These are phyloP conservation scores for Aspergillus indologenus DNA, from an alignment of 495 filamentous ascomycete genomes.

Conservation along the genomic window DNA sequence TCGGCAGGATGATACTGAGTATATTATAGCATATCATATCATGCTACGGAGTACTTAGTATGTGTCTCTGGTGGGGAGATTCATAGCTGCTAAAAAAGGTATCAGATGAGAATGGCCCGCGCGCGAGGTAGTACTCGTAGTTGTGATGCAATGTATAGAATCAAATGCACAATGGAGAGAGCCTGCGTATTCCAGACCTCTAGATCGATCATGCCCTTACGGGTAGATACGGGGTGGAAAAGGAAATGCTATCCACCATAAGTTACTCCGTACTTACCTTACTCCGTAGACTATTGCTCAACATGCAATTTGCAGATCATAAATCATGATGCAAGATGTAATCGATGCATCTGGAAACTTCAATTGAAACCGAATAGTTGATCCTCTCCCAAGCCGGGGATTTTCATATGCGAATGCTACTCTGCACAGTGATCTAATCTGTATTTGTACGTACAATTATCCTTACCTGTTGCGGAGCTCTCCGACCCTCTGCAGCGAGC, in stretches of 20 bases:
- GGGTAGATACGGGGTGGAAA: background rate
- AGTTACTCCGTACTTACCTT: background rate
- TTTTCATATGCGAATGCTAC: background rate
- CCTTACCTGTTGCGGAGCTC: background rate
- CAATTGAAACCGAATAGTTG: background rate
- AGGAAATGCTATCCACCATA: background rate
- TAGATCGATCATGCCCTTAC: background rate
- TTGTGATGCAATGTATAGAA: no score
- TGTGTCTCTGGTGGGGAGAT: no score
- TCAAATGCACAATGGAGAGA: background rate
- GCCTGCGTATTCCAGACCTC: background rate
- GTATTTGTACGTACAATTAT: background rate
- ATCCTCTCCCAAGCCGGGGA: background rate
- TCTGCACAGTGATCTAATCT: background rate
- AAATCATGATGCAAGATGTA: slow-evolving; percentile 3
- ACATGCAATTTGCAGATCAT: slow-evolving; percentile 6
- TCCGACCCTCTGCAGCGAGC: no score
- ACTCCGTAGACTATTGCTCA: background rate
- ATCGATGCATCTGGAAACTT: background rate
- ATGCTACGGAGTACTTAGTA: no score
- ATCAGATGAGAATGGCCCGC: no score
- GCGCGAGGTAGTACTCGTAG: no score
- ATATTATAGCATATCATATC: no score
- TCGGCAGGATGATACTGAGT: no score
- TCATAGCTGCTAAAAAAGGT: no score